Conservation (phyloP, 2,329 filamentous ascomycete genomes). For the Arthroderma sp. region DNA sequence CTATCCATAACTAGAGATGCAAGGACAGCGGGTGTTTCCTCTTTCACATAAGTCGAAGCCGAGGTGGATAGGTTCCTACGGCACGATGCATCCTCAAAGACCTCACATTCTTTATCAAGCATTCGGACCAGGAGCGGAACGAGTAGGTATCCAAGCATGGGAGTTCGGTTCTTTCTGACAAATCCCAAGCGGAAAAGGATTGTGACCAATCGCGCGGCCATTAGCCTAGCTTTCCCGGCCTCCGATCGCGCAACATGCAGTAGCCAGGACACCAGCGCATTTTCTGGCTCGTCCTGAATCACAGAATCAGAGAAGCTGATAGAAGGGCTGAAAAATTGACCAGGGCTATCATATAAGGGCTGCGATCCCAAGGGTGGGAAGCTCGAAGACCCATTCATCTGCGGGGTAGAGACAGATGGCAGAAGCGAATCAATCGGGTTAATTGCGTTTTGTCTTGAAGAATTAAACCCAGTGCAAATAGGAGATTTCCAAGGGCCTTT, state of each 20-base stretch:
- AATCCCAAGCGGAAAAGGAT: slow-evolving; percentile 56
- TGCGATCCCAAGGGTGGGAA: slow-evolving; percentile 43
- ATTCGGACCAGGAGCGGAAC: slow-evolving; percentile 57
- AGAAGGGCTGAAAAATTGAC: slow-evolving; percentile 24
- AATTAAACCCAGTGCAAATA: slow-evolving; percentile 40
- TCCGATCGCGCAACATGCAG: slow-evolving; percentile 33
- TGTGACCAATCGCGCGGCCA: slow-evolving; percentile 56
- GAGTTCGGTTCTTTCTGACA: slow-evolving; percentile 50
- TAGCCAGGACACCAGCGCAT: slow-evolving; percentile 59
- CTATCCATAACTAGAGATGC: slow-evolving; percentile 68
- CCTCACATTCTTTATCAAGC: slow-evolving; percentile 41
- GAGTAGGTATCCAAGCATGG: slow-evolving; percentile 52
- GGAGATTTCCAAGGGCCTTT: slow-evolving; percentile 40
- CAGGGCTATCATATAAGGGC: slow-evolving; percentile 21
- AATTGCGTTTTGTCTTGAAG: slow-evolving; percentile 32
- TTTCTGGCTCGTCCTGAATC: slow-evolving; percentile 50
- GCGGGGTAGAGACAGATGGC: slow-evolving; percentile 33
- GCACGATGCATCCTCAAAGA: slow-evolving; percentile 27
- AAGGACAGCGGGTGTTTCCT: slow-evolving; percentile 61
- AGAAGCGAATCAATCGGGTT: slow-evolving; percentile 55
- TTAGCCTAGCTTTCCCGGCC: slow-evolving; percentile 46
- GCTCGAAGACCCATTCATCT: slow-evolving; percentile 26
- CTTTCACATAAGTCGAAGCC: slow-evolving; percentile 43
- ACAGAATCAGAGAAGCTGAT: slow-evolving; percentile 23
- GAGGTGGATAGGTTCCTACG: slow-evolving; percentile 27